Evolutionary conservation across 805 yeast genomes (phyloP), one percentile per base, ranked within the genome.

Genomic region (Sugiyamaella americana): DNA sequence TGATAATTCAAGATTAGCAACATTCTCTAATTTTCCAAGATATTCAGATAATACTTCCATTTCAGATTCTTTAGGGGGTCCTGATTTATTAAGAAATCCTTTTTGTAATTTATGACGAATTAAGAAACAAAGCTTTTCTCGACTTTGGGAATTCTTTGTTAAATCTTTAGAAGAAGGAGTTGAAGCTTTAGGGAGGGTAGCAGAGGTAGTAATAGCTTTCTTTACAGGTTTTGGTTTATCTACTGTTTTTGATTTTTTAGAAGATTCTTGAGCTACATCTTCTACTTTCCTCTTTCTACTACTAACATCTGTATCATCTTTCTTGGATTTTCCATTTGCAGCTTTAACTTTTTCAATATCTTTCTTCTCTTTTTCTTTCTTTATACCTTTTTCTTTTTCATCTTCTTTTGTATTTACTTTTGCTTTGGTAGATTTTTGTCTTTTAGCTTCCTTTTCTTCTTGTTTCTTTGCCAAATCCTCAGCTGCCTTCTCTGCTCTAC

Each of bases 81-180:
- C 53, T 19, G 49, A 55, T 26, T 47, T 50, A 18, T 52, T 43
- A 44, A 61, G 48, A 38, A 61, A 61, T 4, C 60, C 64, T 30
- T 56, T 57, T 48, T 63, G 67, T 38, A 63, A 51, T 43, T 54
- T 55, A 46, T 62, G 67, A 13, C 67, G 57, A n/a, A 62, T 41
- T 30, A 52, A 50, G 36, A 57, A 47, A 16, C 59, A 55, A 26
- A 56, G 58, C 34, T 54, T 53, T 19, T 36, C 39, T 30, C 56
- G 46, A 16, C 17, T 40, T 32, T 42, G 56, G 16, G 46, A 37
- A 37, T 36, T 48, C 30, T 32, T 47, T 20, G 54, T 17, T 23
- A 49, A 43, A 21, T 50, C 51, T 40, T 46, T 53, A 13, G 55
- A 51, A 8, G 51, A 41, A 10, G 54, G 51, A 17, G 34, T 39